Conservation (phyloP, 108 stramenopile species). For the Discostella stelligeroides region DNA sequence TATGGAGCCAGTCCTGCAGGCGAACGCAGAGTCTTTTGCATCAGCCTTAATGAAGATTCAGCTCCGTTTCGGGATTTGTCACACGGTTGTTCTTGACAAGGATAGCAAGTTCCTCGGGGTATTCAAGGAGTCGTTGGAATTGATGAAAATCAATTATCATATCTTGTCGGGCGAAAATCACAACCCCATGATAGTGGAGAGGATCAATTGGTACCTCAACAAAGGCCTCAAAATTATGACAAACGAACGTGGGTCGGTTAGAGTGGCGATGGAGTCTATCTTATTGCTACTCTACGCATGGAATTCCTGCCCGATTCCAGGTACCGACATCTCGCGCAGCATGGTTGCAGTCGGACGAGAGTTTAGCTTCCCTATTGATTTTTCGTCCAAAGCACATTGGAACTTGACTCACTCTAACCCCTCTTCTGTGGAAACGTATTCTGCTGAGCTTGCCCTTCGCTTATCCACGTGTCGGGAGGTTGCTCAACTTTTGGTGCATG, state of each 20-base stretch:
- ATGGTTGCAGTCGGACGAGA: no score
- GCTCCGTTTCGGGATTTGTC: neutral
- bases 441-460: neutral
- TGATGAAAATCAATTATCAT: slow-evolving; percentile 10
- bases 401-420: slow-evolving; percentile 5
- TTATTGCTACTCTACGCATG: no score
- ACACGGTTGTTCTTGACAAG: no score
- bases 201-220: no score
- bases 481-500: neutral
- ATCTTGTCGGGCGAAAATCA: no score
- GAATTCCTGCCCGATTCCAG: no score
- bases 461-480: slow-evolving; percentile 3
- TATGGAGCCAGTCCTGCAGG: slow-evolving; percentile 2
- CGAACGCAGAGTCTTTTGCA: slow-evolving; percentile 5
- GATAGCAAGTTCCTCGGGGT: no score
- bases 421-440: neutral
- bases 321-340: no score
- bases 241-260: slow-evolving; percentile 15
- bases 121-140: neutral
- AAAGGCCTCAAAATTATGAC: slow-evolving; percentile 10
- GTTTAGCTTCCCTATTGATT: slow-evolving; percentile 43
- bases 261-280: neutral
- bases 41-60: slow-evolving; percentile 17
- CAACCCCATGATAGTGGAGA: no score
- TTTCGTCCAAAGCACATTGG: neutral